A percentile compares a stretch with the other conserved stretches of the same genome.
Conservation (phyloP, 2,329 filamentous ascomycete species). For the Aquanectria penicillioides region DNA sequence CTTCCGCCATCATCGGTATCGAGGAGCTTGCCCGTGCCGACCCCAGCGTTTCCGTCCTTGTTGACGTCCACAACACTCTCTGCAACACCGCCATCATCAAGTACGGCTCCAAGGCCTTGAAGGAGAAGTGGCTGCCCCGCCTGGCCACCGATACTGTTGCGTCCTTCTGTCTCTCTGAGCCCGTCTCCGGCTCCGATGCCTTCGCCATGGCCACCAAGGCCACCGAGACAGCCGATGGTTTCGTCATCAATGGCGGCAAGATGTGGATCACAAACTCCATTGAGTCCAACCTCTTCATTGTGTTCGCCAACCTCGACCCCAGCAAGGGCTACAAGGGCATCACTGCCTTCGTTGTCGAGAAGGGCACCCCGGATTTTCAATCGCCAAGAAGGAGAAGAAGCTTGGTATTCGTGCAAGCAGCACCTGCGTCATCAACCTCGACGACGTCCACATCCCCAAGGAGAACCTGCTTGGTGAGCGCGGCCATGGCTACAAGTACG, state of each 20-base stretch:
- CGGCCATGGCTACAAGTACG: constrained; percentile 97
- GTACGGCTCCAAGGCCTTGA: constrained; percentile 78
- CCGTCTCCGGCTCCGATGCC: constrained; percentile 91
- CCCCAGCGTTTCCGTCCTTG: constrained; percentile 92
- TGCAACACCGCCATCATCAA: constrained; percentile 94
- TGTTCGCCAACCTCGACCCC: constrained; percentile 95
- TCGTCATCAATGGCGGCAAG: constrained; percentile 89
- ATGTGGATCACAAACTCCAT: constrained; percentile 99
- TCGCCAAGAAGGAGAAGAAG: constrained; percentile 99
- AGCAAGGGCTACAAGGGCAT: constrained; percentile 97
- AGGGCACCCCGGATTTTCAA: constrained; percentile 87
- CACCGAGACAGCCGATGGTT: constrained; percentile 82
- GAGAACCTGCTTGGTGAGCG: constrained; percentile 88
- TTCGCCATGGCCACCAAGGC: constrained; percentile 95
- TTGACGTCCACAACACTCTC: constrained; percentile 97
- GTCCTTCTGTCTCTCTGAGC: constrained; percentile 93
- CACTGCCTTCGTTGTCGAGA: constrained; percentile 94
- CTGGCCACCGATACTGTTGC: constrained; percentile 91
- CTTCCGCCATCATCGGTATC: constrained; percentile 92
- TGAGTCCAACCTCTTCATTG: constrained; percentile 95
- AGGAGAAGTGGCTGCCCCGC: constrained; percentile 89
- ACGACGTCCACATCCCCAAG: constrained; percentile 91
- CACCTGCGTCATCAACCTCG: constrained; percentile 97
- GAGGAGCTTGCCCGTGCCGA: constrained; percentile 96
- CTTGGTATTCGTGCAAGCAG: constrained; percentile 95